Evolutionary conservation across 1,284 basidiomycete genomes (phyloP).

Genomic region (Moniliella sp.): DNA sequence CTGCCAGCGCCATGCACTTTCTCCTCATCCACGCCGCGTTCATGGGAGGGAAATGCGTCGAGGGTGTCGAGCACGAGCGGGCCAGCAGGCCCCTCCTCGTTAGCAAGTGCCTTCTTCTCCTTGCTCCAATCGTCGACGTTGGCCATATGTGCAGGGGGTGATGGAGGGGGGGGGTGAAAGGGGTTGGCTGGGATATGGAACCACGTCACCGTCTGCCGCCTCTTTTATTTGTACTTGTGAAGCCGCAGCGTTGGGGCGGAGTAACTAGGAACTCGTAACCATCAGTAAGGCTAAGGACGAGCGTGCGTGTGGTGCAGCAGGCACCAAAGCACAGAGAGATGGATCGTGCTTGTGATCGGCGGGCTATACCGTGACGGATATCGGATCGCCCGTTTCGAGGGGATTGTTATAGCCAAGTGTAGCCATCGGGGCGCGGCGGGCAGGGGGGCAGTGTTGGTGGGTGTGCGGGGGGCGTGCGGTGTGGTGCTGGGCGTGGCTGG

Average conservation of each 20-base stretch:
- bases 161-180: conserved; percentile 21
- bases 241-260: background rate
- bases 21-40: too few relatives aligned
- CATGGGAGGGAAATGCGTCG: conserved; percentile 34
- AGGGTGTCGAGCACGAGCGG: conserved; percentile 43
- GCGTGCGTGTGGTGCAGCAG: background rate
- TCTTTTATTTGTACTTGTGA: conserved; percentile 15
- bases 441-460: too few relatives aligned
- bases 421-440: too few relatives aligned
- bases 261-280: background rate
- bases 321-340: too few relatives aligned
- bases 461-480: too few relatives aligned
- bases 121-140: conserved; percentile 45
- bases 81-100: conserved; percentile 42
- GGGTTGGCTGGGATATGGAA: conserved; percentile 16
- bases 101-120: conserved; percentile 37
- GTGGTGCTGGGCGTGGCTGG: too few relatives aligned
- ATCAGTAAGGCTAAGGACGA: background rate
- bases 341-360: too few relatives aligned
- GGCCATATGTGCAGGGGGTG: conserved; percentile 39
- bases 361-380: too few relatives aligned
- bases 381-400: too few relatives aligned
- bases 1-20: background rate
- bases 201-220: conserved; percentile 14
- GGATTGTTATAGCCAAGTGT: too few relatives aligned